Evolutionary conservation across 2,329 filamentous ascomycete species (phyloP), one percentile per base, ranked within the genome.

Genomic region (Curvularia eragrostidis): DNA sequence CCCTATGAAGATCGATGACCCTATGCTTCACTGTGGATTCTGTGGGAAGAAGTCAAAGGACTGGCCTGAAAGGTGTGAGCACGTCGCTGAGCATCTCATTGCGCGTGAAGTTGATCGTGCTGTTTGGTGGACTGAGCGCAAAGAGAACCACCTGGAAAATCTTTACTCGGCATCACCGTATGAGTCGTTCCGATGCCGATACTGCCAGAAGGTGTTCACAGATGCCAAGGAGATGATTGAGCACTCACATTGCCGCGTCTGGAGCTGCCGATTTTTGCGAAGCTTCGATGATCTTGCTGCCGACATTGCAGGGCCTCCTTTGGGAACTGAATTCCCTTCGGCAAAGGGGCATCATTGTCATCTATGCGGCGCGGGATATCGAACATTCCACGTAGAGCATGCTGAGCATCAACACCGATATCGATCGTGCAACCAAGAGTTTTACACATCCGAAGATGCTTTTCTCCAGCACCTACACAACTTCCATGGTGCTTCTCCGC

Each of bases 1-100:
- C 8, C 72, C 72, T 3, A 74, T 75, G 68, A 72, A 71, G 54
- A 62, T 58, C 18, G 70, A 74, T 23, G 74, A 76, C 44, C 73
- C 74, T 12, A 74, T 75, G 72, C 63, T 75, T 9, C 69, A 73
- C 39, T 75, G 73, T 50, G 73, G 73, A 3, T 75, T 75, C 46
- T 75, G 73, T 52, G 72, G 71, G 1, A 73, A 71, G 42, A 67
- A 51, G 30, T 69, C 63, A n/a, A 70, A 64, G 52, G 65, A 72
- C 36, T 75, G 72, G 72, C 63, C 64, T 21, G 70, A 71, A 30
- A 64, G 73, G 26, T 74, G 70, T 48, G 66, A 71, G 36, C 73
- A 75, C 54, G 66, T 75, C 41, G 70, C 69, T 13, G 69, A 74
- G 51, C 73, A 75, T 53, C 62, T 75, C 38, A 62, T 66, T 48